Evolutionary conservation across 2,329 filamentous ascomycete genomes (phyloP).

Genomic region (Ophiostoma novo-ulmi): DNA sequence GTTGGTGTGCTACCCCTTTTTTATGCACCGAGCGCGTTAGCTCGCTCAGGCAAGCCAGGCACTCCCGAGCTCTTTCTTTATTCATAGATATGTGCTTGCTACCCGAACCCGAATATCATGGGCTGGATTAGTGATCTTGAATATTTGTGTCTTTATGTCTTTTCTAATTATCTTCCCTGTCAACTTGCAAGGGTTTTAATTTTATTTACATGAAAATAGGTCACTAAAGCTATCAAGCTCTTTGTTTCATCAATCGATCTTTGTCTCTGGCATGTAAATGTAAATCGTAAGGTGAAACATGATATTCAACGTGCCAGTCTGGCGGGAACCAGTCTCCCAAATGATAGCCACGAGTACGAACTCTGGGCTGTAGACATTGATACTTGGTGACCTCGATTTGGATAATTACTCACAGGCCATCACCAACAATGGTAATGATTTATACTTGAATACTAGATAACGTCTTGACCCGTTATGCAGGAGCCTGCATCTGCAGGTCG

Average conservation of each 20-base stretch:
- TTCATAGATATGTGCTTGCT: neutral
- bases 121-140: neutral
- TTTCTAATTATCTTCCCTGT: neutral
- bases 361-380: too few species aligned
- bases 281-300: constrained; percentile 3
- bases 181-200: too few species aligned
- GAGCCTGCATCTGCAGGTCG: neutral
- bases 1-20: constrained; percentile 13
- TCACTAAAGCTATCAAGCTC: neutral
- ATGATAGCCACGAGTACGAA: neutral
- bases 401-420: neutral
- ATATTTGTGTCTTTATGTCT: neutral
- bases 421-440: neutral
- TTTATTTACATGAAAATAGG: too few species aligned
- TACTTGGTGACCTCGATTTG: neutral
- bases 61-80: neutral
- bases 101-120: neutral
- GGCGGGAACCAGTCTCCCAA: neutral
- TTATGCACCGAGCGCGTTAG: constrained; percentile 7
- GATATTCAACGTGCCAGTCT: neutral
- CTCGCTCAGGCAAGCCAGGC: neutral
- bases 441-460: neutral
- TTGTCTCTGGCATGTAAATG: constrained; percentile 5
- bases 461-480: neutral
- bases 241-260: neutral